Evolutionary conservation across 805 yeast species (phyloP), one percentile per base, ranked within the genome.

Genomic region (Nakazawaea holstii): DNA sequence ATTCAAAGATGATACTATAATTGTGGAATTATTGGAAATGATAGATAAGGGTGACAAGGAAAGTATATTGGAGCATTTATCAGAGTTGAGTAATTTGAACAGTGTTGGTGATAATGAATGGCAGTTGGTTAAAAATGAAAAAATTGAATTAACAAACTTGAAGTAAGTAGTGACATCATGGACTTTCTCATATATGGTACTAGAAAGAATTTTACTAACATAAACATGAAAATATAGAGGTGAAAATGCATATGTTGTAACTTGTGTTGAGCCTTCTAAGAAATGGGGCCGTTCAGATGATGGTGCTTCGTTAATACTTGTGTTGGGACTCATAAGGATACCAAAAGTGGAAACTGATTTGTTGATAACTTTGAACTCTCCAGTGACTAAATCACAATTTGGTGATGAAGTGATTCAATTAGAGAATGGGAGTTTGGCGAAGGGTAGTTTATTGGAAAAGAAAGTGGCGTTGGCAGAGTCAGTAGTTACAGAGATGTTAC

Each of bases 1-100:
- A 41, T 63, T 64, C 36, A 55, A 64, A 41, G 77, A 81, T 45
- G 80, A 75, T 53, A 76, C 85, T 14, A 59, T 84, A 8, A 80
- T 85, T n/a, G 58, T 85, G 15, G 94, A 85, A 52, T 60, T 85
- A 13, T 61, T 85, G 52, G 87, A 85, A 53, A 55, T 65, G 26
- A 77, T 79, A 0, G 69, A 65, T 1, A 52, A 51, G 0, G 68
- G 66, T 17, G 72, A 70, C 14, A 50, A 49, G 0, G 58, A 64
- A 6, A 82, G 84, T 0, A 57, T 82, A 20, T 56, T 65, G 6
- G 69, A 65, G 33, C 92, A 86, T 61, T 55, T 83, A 32, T 65
- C 68, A 10, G 94, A 84, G 53, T 66, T 84, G 17, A 61, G 75
- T 3, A 65, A 61, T 2, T 54, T 76, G 42, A 76, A 76, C 51